Percentiles rank a stretch among this genome's conserved stretches.
These are phyloP conservation scores for Oropetium thomaeum DNA, from an alignment of 176 grass and related monocot genomes.

Conservation along the genomic window DNA sequence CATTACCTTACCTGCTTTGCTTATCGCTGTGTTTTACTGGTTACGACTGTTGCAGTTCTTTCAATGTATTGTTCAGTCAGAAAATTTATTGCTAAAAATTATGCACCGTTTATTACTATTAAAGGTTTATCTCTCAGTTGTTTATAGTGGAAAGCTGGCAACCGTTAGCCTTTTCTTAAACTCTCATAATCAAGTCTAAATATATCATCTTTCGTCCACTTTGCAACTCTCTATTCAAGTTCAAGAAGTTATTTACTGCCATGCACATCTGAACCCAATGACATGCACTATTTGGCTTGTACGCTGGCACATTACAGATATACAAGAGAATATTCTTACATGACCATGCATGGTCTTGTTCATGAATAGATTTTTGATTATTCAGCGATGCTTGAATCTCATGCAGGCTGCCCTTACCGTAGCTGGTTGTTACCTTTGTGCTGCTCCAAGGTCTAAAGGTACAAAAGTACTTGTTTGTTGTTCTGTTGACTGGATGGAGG, in stretches of 20 bases:
- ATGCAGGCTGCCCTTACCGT: slow-evolving; percentile 72
- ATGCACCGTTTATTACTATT: not conserved
- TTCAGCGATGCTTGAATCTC: slow-evolving; percentile 29
- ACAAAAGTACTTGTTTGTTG: slow-evolving; percentile 78
- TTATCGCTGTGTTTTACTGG: not conserved
- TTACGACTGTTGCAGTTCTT: not conserved
- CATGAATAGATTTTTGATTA: slow-evolving; percentile 1
- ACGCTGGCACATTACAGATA: slow-evolving; percentile 6
- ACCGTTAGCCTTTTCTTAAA: not conserved
- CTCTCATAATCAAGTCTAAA: not conserved
- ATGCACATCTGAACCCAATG: not conserved
- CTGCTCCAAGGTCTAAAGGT: slow-evolving; percentile 84
- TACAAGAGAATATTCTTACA: not conserved
- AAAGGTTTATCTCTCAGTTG: not conserved
- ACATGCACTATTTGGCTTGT: not conserved
- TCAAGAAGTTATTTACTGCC: not conserved
- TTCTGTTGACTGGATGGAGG: slow-evolving; percentile 54
- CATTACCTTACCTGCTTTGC: not conserved
- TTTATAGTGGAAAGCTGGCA: not conserved
- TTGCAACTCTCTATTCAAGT: not conserved
- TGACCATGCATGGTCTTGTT: not conserved
- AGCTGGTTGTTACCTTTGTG: slow-evolving; percentile 80
- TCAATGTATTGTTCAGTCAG: not conserved
- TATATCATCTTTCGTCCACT: not conserved
- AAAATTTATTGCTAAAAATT: not conserved